A percentile compares a stretch with the other conserved stretches of the same genome.
These are phyloP conservation scores for Purpureocillium takamizusanense DNA, from an alignment of 2,329 filamentous ascomycete genomes.

Conservation along the genomic window DNA sequence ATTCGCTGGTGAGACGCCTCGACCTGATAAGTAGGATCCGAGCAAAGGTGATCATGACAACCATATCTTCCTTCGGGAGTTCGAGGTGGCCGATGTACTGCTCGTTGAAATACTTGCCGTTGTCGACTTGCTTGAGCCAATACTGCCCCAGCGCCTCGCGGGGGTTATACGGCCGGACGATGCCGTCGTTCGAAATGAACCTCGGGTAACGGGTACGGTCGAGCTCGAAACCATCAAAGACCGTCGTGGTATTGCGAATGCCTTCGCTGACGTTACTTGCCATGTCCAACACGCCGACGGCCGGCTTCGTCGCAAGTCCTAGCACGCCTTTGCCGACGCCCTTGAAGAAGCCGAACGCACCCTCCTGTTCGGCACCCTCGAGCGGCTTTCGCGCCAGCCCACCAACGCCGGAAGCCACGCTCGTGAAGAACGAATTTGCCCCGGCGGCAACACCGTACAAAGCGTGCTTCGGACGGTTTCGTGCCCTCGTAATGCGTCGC, in stretches of 20 bases:
- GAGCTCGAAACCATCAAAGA: constrained; percentile 90
- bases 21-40: constrained; percentile 86
- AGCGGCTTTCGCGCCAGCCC: constrained; percentile 89
- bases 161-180: constrained; percentile 89
- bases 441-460: constrained; percentile 93
- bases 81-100: constrained; percentile 95
- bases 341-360: constrained; percentile 90
- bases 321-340: constrained; percentile 92
- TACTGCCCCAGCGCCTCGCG: constrained; percentile 94
- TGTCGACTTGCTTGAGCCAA: constrained; percentile 97
- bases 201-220: constrained; percentile 90
- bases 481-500: constrained; percentile 81
- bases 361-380: constrained; percentile 93
- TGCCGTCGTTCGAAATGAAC: constrained; percentile 85
- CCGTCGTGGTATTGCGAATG: constrained; percentile 96
- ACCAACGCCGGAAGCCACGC: constrained; percentile 86
- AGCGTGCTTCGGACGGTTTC: constrained; percentile 94
- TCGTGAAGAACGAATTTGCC: constrained; percentile 89
- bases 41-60: constrained; percentile 80
- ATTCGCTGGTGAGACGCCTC: constrained; percentile 78
- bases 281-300: constrained; percentile 92
- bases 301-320: constrained; percentile 92
- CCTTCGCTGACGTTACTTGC: constrained; percentile 96
- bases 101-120: constrained; percentile 96
- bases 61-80: constrained; percentile 77